Evolutionary conservation across 139 green algal genomes (phyloP).

Genomic region (Chara braunii): DNA sequence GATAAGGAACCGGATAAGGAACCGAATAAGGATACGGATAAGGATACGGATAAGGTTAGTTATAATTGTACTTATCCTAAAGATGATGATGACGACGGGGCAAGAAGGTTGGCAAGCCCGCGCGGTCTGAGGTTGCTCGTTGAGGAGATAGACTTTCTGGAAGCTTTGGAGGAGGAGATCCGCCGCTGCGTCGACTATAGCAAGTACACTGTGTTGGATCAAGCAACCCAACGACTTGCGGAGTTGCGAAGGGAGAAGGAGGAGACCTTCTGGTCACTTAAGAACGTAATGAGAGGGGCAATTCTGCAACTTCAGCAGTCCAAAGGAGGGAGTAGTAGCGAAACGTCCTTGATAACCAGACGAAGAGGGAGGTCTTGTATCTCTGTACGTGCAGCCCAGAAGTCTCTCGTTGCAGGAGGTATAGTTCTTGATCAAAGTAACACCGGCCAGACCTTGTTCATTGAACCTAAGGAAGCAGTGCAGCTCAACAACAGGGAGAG

Average conservation of each 20-base stretch:
- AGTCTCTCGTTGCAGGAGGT: constrained; percentile 13
- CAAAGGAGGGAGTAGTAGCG: not conserved
- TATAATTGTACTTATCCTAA: no score
- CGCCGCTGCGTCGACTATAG: not conserved
- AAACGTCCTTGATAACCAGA: constrained; percentile 1
- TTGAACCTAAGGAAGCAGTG: constrained; percentile 22
- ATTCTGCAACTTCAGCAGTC: no score
- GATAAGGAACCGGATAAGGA: not conserved
- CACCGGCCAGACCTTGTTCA: constrained; percentile 25
- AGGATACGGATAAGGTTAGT: no score
- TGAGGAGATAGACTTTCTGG: no score
- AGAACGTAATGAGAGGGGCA: not conserved
- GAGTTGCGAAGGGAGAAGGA: not conserved
- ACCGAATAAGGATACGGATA: no score
- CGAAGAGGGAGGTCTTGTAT: constrained; percentile 17
- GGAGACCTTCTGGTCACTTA: not conserved
- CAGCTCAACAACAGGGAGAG: constrained; percentile 30
- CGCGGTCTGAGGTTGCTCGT: no score
- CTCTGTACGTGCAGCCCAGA: constrained; percentile 14
- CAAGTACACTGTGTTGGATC: not conserved
- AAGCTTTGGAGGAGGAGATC: no score
- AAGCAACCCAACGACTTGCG: not conserved
- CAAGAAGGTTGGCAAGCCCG: no score
- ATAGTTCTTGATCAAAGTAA: constrained; percentile 30
- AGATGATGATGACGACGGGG: no score